Conservation (phyloP, 2,329 filamentous ascomycete genomes). For the Diplodia scrobiculata region DNA sequence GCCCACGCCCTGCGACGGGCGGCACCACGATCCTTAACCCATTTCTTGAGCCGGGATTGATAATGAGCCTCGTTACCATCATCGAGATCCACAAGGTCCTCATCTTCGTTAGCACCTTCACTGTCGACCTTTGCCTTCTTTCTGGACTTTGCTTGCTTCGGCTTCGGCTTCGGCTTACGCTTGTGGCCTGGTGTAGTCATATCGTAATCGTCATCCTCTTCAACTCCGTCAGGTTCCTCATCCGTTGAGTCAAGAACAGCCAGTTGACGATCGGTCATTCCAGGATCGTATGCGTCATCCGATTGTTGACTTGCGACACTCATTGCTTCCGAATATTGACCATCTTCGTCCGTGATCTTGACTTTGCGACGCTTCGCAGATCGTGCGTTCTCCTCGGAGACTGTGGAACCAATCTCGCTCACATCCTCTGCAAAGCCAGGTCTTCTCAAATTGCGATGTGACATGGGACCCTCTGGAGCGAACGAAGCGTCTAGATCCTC, state of each 20-base stretch:
- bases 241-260: conserved; percentile 46
- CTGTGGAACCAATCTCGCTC: not conserved
- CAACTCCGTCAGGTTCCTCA: conserved; percentile 39
- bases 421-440: conserved; percentile 49
- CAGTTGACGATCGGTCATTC: conserved; percentile 45
- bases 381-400: not conserved
- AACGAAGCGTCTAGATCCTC: conserved; percentile 43
- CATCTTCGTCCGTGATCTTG: conserved; percentile 13
- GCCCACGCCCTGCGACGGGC: conserved; percentile 57
- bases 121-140: conserved; percentile 34
- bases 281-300: conserved; percentile 48
- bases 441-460: conserved; percentile 53
- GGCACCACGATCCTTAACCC: conserved; percentile 66
- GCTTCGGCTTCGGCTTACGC: conserved; percentile 42
- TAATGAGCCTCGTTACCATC: conserved; percentile 87
- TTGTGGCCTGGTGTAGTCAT: conserved; percentile 46
- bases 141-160: conserved; percentile 35
- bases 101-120: conserved; percentile 35
- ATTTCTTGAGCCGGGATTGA: conserved; percentile 71
- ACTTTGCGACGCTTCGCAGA: conserved; percentile 41
- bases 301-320: conserved; percentile 40
- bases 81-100: conserved; percentile 68
- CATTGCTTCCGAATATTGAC: conserved; percentile 31
- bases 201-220: conserved; percentile 45
- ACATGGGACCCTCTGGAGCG: conserved; percentile 39